Evolutionary conservation across 352 stramenopile species (phyloP), one percentile per base, ranked within the genome.

Genomic region (Phytophthora cactorum): DNA sequence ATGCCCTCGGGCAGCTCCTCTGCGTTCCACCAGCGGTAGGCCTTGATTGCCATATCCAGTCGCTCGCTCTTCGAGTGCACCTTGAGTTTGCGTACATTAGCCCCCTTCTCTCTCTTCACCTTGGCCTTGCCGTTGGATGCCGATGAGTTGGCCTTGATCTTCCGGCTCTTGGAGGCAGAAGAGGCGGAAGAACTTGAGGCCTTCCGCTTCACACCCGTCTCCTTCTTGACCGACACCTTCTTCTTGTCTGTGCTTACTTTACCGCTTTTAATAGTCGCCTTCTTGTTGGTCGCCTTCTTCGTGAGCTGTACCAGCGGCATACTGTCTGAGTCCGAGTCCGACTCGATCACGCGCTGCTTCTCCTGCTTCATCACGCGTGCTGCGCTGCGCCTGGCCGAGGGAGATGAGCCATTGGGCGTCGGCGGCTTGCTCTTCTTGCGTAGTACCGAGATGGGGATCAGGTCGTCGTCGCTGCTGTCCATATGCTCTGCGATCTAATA

Each of bases 11-110:
- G 95, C 9, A 97, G 88, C 62, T 98, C 85, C 45, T 95, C 83
- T 25, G 96, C 95, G 69, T 99, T 97, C 98, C 98, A 99, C 98
- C 98, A 99, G 34, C 98, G 95, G 75, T 98, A 99, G 59, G 98
- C 94, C 80, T 99, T 98, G 76, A 99, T 99, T 15, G 96, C 96
- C 86, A 98, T 97, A 56, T 98, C 91, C 53, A 99, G 84, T 10
- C 92, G 88, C 75, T 99, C 96, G 43, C 86, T 72, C 66, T 98
- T 98, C 44, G 95, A 97, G 34, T 98, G 82, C 52, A 97, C 84
- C 72, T 99, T 99, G 43, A 98, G 81, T 68, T 96, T 97, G 32
- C 86, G 83, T 59, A 94, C 73, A 22, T 79, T 88, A 3, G 32
- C 47, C 4, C 61, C 66, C 44, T 75, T 77, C 58, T 86, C 82